phyloP scores from a whole-genome alignment of 2,329 filamentous ascomycete genomes.

The Endoconidiophora polonica region DNA sequence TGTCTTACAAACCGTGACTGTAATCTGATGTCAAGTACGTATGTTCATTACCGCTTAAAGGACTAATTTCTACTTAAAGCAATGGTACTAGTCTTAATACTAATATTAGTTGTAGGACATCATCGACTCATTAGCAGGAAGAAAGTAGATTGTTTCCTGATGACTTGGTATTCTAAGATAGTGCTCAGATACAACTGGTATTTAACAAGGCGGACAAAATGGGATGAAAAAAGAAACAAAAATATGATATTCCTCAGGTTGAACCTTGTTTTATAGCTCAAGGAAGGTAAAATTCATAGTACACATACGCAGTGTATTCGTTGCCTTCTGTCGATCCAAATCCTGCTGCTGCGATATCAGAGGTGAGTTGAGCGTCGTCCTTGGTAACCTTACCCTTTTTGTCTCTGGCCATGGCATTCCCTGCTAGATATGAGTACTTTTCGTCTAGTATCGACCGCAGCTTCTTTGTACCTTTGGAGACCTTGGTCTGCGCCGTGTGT shows the following conservation, averaged over 20 bases:
- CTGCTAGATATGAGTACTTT: conserved; percentile 79
- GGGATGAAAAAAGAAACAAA: not conserved
- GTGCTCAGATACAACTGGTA: too few relatives aligned
- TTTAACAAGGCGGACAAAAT: not conserved
- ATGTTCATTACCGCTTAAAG: too few relatives aligned
- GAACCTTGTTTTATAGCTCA: conserved; percentile 14
- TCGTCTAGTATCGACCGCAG: conserved; percentile 63
- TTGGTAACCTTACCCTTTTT: conserved; percentile 86
- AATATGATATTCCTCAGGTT: not conserved
- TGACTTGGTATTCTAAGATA: too few relatives aligned
- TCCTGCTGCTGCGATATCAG: conserved; percentile 68
- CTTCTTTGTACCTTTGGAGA: conserved; percentile 65
- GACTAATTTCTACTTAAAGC: too few relatives aligned
- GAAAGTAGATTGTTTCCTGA: too few relatives aligned
- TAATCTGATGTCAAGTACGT: too few relatives aligned
- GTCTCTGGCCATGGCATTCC: conserved; percentile 84
- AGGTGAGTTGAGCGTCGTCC: conserved; percentile 64
- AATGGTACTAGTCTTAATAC: too few relatives aligned
- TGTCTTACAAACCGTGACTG: too few relatives aligned
- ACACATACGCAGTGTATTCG: conserved; percentile 93
- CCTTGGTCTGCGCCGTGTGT: conserved; percentile 19
- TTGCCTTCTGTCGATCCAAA: conserved; percentile 49
- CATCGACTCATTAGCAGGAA: too few relatives aligned
- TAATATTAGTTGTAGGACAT: too few relatives aligned
- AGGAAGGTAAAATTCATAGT: conserved; percentile 80